Evolutionary conservation across 2,329 filamentous ascomycete species (phyloP), one percentile per base, ranked within the genome.

Genomic region (Calonectria multiphialidica): DNA sequence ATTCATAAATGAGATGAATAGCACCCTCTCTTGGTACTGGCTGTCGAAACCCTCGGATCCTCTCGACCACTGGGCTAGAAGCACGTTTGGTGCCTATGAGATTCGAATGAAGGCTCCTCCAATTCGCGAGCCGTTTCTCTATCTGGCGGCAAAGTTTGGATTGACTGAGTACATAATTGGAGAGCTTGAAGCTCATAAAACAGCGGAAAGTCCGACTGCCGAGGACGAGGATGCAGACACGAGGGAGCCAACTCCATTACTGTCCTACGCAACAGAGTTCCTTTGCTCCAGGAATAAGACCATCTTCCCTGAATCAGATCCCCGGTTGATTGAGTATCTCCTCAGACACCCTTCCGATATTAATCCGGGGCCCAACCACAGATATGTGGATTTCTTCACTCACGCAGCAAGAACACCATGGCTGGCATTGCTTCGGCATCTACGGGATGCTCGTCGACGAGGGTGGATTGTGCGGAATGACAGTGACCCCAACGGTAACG

Each of bases 61-160:
- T 0, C 72, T 78, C 40, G 82, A 84, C 45, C 80, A 84, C 69
- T 84, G 82, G 82, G 81, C 82, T 0, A 74, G 80, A 42, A 79
- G 67, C 50, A 78, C 79, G 0, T 82, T 83, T 57, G 81, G 81
- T 4, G 70, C 74, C 1, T 83, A 82, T 47, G 80, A 82, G 53
- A 66, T 75, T n/a, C 79, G 82, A 8, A 79, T 76, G 72, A 79
- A 81, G 62, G 79, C 79, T 7, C 72, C 80, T 21, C 74, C 79
- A 3, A 76, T 83, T 25, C 74, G 72, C 30, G 72, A 79, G 13
- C 81, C 82, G 1, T 84, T 83, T 37, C 55, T 84, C 9, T 79
- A 78, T 9, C 72, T 84, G 1, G 78, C 81, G 3, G 79, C 79
- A 37, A 83, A 80, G 68, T 84, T 84, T 57, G 82, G 82, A 0